phyloP scores from a whole-genome alignment of 2,329 filamentous ascomycete genomes.

The Metarhizium anisopliae region DNA sequence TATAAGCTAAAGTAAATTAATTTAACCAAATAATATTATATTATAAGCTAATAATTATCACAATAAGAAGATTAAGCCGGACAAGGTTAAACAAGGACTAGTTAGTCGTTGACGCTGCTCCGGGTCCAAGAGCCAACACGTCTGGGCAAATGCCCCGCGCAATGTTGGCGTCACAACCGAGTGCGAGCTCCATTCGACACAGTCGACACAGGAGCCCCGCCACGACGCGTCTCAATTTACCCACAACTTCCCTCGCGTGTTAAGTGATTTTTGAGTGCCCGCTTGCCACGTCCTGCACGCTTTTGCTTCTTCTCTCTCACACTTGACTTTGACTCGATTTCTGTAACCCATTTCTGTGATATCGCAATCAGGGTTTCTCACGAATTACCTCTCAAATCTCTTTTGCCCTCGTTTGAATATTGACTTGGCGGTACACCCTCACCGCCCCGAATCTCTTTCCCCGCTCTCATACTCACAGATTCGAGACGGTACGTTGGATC shows the following conservation, averaged over 20 bases:
- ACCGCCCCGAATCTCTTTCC: not conserved
- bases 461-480: not conserved
- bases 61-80: too few relatives aligned
- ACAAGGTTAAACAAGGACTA: too few relatives aligned
- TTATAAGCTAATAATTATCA: too few relatives aligned
- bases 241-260: slow-evolving; percentile 20
- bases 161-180: slow-evolving; percentile 17
- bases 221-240: slow-evolving; percentile 21
- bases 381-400: not conserved
- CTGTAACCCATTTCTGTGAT: too few relatives aligned
- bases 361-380: too few relatives aligned
- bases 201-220: slow-evolving; percentile 6
- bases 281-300: not conserved
- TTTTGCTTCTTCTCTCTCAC: not conserved
- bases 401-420: not conserved
- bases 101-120: too few relatives aligned
- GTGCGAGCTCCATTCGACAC: not conserved
- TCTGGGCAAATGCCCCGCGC: slow-evolving; percentile 13
- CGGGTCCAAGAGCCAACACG: too few relatives aligned
- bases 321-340: not conserved
- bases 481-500: not conserved
- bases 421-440: not conserved
- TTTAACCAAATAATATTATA: too few relatives aligned
- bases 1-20: too few relatives aligned
- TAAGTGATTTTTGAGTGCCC: slow-evolving; percentile 20